Conservation (phyloP, 352 stramenopile genomes). For the Phytopythium kandeliae region DNA sequence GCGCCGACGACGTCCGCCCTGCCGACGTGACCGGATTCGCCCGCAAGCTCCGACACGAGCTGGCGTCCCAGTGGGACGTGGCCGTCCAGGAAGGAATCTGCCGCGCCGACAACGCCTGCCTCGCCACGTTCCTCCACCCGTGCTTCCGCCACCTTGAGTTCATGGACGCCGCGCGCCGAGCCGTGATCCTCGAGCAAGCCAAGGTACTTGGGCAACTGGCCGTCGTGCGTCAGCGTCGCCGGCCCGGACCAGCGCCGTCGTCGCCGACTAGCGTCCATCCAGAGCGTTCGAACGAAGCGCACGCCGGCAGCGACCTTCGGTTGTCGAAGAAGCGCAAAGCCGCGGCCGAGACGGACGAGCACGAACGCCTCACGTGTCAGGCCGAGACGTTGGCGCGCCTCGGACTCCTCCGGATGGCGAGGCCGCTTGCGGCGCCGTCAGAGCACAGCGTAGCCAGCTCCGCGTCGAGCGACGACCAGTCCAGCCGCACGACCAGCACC, state of each 20-base stretch:
- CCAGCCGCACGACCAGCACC: not conserved
- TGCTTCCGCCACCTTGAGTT: conserved; percentile 18
- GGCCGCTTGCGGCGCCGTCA: not conserved
- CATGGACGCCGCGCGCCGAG: conserved; percentile 3
- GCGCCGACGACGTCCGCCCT: not conserved
- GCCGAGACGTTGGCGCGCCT: not conserved
- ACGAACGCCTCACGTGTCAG: not conserved
- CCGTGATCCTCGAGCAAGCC: not conserved
- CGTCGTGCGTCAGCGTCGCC: not conserved
- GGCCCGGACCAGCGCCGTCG: not conserved
- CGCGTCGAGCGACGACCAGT: not conserved
- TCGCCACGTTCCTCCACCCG: conserved; percentile 16
- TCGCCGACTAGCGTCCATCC: not conserved
- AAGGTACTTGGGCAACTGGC: not conserved
- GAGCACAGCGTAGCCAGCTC: not conserved
- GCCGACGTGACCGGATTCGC: conserved; percentile 6
- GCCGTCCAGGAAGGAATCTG: conserved; percentile 1
- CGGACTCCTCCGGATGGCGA: not conserved
- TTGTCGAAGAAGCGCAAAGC: not conserved
- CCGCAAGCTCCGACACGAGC: conserved; percentile 6
- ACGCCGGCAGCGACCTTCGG: too few species aligned
- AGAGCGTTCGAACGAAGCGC: too few species aligned
- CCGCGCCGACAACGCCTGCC: conserved; percentile 1
- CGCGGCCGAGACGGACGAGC: not conserved
- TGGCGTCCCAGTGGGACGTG: conserved; percentile 6